These are phyloP conservation scores for Mycogone perniciosa DNA, from an alignment of 2,329 filamentous ascomycete genomes.

Conservation along the genomic window DNA sequence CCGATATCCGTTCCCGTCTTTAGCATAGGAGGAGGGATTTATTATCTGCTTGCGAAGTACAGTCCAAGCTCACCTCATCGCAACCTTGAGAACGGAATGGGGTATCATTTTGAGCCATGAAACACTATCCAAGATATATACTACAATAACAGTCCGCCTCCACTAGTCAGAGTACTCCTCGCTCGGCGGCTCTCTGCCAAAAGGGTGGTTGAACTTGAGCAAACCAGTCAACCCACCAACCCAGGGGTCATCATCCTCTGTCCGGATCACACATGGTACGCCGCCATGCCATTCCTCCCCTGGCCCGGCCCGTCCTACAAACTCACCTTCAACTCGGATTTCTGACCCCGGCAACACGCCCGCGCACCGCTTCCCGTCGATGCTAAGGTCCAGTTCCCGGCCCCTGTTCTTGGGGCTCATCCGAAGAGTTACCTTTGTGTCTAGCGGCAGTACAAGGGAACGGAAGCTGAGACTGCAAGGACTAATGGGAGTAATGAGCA, in stretches of 20 bases:
- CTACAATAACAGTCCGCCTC: not conserved
- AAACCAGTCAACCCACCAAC: constrained; percentile 89
- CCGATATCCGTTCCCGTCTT: too few relatives aligned
- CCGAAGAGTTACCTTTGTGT: constrained; percentile 74
- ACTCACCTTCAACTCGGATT: constrained; percentile 81
- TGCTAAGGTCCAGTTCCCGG: constrained; percentile 69
- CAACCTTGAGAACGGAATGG: not conserved
- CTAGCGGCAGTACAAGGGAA: constrained; percentile 80
- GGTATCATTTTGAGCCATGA: constrained; percentile 4
- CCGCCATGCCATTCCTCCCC: constrained; percentile 61
- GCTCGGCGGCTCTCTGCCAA: constrained; percentile 50
- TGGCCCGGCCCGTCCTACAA: constrained; percentile 47
- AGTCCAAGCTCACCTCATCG: not conserved
- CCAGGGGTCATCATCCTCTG: constrained; percentile 82
- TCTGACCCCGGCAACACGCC: constrained; percentile 72
- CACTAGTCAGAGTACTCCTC: constrained; percentile 25
- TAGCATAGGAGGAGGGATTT: too few relatives aligned
- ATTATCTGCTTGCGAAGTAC: too few relatives aligned
- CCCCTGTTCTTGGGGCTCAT: constrained; percentile 76
- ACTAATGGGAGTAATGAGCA: constrained; percentile 91
- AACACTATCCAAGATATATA: constrained; percentile 1
- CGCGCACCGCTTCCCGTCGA: constrained; percentile 65
- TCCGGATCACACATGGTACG: constrained; percentile 83
- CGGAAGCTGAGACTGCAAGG: constrained; percentile 87
- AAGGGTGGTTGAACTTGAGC: constrained; percentile 96